Percentiles rank a stretch among this genome's conserved stretches.
phyloP scores from a whole-genome alignment of 257 asterid species.

The Verbascum thapsus region DNA sequence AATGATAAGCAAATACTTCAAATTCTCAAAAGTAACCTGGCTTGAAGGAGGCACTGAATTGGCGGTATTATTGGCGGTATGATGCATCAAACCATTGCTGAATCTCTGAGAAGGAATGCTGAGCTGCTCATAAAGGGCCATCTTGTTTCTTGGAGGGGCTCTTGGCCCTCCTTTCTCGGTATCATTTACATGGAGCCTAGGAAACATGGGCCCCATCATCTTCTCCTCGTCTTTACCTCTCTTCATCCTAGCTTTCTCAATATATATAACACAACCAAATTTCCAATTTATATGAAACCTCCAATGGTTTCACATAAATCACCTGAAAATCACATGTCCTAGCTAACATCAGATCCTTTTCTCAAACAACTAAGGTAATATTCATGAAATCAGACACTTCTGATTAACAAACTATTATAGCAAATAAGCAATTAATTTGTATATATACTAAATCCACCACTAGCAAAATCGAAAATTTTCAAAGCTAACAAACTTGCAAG shows the following conservation, averaged over 20 bases:
- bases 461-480: too few relatives aligned
- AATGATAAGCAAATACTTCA: not conserved
- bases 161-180: slow-evolving; percentile 94
- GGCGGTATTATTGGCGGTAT: slow-evolving; percentile 26
- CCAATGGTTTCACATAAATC: slow-evolving; percentile 20
- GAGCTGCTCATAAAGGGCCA: slow-evolving; percentile 96
- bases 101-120: slow-evolving; percentile 85
- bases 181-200: slow-evolving; percentile 93
- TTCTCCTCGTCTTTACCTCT: slow-evolving; percentile 75
- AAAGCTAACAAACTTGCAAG: not conserved
- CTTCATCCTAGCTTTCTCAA: slow-evolving; percentile 48
- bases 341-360: slow-evolving; percentile 16
- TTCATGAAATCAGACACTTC: slow-evolving; percentile 16
- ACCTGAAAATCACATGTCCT: slow-evolving; percentile 20
- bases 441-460: slow-evolving; percentile 18
- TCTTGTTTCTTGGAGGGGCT: slow-evolving; percentile 99
- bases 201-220: slow-evolving; percentile 85
- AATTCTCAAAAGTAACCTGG: slow-evolving; percentile 51
- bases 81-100: slow-evolving; percentile 33
- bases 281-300: not conserved
- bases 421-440: not conserved
- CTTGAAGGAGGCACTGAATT: slow-evolving; percentile 43
- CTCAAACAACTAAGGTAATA: not conserved
- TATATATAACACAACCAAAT: not conserved
- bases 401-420: slow-evolving; percentile 18